These are phyloP conservation scores for Inga leiocalycina DNA, from an alignment of 306 rosid genomes.

Conservation along the genomic window DNA sequence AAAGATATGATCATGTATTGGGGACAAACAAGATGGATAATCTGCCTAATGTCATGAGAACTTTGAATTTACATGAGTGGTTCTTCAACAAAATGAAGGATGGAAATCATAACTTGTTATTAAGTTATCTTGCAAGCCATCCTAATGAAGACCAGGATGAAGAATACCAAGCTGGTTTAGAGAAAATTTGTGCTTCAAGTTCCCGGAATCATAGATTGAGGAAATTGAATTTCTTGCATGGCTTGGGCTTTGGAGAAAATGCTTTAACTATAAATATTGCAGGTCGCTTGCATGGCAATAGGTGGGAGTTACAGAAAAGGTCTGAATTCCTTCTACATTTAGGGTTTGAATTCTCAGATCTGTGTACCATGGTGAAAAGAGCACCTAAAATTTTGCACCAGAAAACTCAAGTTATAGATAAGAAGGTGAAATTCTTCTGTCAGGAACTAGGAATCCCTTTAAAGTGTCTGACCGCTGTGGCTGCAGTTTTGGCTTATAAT, in stretches of 20 bases:
- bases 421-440: constrained; percentile 54
- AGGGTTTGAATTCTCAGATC: constrained; percentile 58
- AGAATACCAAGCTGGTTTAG: constrained; percentile 44
- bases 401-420: constrained; percentile 48
- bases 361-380: constrained; percentile 51
- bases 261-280: constrained; percentile 51
- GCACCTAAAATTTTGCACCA: constrained; percentile 56
- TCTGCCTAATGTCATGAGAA: constrained; percentile 63
- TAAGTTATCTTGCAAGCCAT: constrained; percentile 41
- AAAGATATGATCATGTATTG: constrained; percentile 48
- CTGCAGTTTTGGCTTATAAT: constrained; percentile 56
- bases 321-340: constrained; percentile 58
- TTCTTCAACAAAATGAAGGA: constrained; percentile 24
- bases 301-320: constrained; percentile 48
- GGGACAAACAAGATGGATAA: constrained; percentile 72
- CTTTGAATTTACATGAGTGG: constrained; percentile 67
- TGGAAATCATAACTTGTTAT: not conserved
- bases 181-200: constrained; percentile 36
- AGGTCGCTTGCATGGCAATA: constrained; percentile 51
- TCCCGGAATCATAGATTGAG: constrained; percentile 44
- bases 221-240: constrained; percentile 61
- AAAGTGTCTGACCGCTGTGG: constrained; percentile 42
- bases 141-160: constrained; percentile 45
- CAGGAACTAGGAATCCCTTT: constrained; percentile 53
- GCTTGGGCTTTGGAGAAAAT: constrained; percentile 76